Evolutionary conservation across 768 basidiomycete genomes (phyloP), one percentile per base, ranked within the genome.

Genomic region (Suillus cothurnatus): DNA sequence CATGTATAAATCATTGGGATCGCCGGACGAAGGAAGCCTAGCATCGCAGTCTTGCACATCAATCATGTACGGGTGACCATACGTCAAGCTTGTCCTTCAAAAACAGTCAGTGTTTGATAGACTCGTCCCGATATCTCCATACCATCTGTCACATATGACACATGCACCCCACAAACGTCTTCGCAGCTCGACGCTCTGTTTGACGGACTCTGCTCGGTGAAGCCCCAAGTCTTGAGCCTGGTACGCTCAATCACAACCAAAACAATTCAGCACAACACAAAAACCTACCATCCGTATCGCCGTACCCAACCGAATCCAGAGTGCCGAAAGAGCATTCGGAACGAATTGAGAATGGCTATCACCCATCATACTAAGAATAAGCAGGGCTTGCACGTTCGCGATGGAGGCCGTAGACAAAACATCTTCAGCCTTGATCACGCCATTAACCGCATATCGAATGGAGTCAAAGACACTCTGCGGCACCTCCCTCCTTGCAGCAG

Each of bases 21-120:
- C 90, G 52, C 93, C 95, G 2, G 93, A 93, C 11, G 94, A 94
- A 1, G 96, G 96, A 39, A 97, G 81, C 62, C 95, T 89, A 5
- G 93, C 92, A 77, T 99, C 97, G 76, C 97, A 99, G 76, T 99
- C 97, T 69, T 92, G 88, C 2, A 99, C 87, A 75, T 98, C 96
- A 67, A 99, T 97, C 91, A 97, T 93, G 74, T 89, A 92, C 3
- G 97, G 97, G 69, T 95, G 93, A 0, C 97, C 97, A 70, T 95
- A 94, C 28, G 93, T 89, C 43, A 95, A 81, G 73, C 92, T 93
- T 62, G 89, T 86, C 93, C 93, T 94, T 72, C 21, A 61, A 63
- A 56, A 38, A 53, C 62, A 58, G 72, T 26, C 65, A 62, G 52
- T 41, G 4, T 66, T 43, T 12, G 55, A 38, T 39, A 49, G 5